phyloP scores from a whole-genome alignment of 495 filamentous ascomycete genomes.

The Tuber aestivum region DNA sequence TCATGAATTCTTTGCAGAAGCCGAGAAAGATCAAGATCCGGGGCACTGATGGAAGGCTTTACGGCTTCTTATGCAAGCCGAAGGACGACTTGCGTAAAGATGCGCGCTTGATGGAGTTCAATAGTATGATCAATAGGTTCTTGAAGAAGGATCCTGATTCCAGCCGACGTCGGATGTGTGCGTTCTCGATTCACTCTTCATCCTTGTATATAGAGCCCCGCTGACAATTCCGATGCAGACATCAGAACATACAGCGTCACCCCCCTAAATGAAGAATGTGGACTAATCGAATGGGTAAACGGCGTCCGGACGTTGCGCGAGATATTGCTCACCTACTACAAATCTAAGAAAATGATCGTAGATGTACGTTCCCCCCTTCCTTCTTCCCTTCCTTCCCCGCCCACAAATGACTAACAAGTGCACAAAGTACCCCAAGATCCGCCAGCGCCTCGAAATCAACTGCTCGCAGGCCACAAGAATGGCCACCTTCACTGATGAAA shows the following conservation, averaged over 20 bases:
- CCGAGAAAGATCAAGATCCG: constrained; percentile 83
- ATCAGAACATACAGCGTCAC: constrained; percentile 97
- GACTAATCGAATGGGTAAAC: constrained; percentile 98
- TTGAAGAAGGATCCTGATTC: constrained; percentile 85
- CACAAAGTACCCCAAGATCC: constrained; percentile 55
- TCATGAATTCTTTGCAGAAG: constrained; percentile 87
- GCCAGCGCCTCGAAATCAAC: constrained; percentile 54
- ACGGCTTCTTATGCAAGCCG: constrained; percentile 89
- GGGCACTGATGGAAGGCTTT: constrained; percentile 79
- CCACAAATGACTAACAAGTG: constrained; percentile 10
- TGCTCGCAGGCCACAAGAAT: constrained; percentile 48
- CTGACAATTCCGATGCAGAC: constrained; percentile 48
- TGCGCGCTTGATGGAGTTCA: constrained; percentile 98
- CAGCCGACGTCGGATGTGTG: constrained; percentile 70
- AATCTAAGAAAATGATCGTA: constrained; percentile 58
- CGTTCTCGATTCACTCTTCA: constrained; percentile 23
- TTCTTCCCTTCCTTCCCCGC: not conserved
- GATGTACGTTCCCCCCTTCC: constrained; percentile 44
- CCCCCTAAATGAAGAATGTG: constrained; percentile 94
- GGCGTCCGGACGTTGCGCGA: constrained; percentile 89
- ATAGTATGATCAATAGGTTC: constrained; percentile 91
- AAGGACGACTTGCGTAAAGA: constrained; percentile 97
- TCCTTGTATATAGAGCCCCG: not conserved
- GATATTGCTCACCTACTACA: constrained; percentile 73
- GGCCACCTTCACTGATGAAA: constrained; percentile 61